These are phyloP conservation scores for Sporothrix pallida DNA, from an alignment of 2,329 filamentous ascomycete genomes.

Conservation along the genomic window DNA sequence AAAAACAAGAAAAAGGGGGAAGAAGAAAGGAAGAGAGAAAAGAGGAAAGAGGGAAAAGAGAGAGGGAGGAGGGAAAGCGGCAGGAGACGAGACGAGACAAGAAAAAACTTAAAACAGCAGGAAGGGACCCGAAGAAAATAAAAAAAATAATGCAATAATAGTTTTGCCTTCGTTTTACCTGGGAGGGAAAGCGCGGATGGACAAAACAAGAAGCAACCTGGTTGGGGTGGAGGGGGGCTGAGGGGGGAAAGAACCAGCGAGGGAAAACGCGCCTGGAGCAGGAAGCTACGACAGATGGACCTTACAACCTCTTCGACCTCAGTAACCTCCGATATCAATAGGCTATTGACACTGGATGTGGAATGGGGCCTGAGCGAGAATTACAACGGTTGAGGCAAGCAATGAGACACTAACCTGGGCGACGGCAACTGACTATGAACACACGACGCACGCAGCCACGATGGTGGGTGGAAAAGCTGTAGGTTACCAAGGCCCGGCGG, in stretches of 20 bases:
- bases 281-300: slow-evolving; percentile 15
- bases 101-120: slow-evolving; percentile 17
- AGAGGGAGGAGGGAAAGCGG: slow-evolving; percentile 35
- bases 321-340: slow-evolving; percentile 10
- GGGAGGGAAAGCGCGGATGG: not conserved
- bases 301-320: not conserved
- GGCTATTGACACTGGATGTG: not conserved
- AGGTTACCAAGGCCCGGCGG: slow-evolving; percentile 4
- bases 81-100: not conserved
- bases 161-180: slow-evolving; percentile 20
- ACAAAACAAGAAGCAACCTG: slow-evolving; percentile 3
- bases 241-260: slow-evolving; percentile 29
- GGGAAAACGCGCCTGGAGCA: slow-evolving; percentile 27
- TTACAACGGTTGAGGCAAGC: not conserved
- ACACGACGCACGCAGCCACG: not conserved
- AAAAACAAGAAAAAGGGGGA: slow-evolving; percentile 34
- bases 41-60: slow-evolving; percentile 39
- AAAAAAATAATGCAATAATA: slow-evolving; percentile 14
- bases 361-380: not conserved
- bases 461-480: not conserved
- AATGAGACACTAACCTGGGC: not conserved
- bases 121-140: slow-evolving; percentile 19
- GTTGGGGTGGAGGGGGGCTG: slow-evolving; percentile 12
- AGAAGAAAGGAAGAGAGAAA: slow-evolving; percentile 32
- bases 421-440: not conserved